Conservation (phyloP, 495 filamentous ascomycete species). For the Annulohypoxylon moriforme region DNA sequence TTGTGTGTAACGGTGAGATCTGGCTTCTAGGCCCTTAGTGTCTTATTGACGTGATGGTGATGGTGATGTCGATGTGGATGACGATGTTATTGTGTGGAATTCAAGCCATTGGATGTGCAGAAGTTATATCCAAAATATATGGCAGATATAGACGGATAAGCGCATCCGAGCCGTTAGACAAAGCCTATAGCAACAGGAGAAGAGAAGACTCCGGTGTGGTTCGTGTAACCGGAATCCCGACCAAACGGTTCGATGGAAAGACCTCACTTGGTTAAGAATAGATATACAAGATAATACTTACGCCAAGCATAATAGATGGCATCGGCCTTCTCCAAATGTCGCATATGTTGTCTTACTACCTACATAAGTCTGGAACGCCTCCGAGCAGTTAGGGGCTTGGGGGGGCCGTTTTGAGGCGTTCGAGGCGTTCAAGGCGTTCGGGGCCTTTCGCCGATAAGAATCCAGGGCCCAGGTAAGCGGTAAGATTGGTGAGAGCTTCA, state of each 20-base stretch:
- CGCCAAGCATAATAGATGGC: not conserved
- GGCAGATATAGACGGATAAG: not conserved
- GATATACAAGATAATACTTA: no score
- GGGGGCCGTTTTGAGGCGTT: not conserved
- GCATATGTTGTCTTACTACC: not conserved
- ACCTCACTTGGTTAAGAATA: not conserved
- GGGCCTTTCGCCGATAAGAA: not conserved
- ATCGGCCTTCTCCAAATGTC: slow-evolving; percentile 3
- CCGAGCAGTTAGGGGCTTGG: not conserved
- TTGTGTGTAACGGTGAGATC: not conserved
- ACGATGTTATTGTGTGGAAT: not conserved
- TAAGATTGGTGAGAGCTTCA: slow-evolving; percentile 3
- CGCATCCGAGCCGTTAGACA: not conserved
- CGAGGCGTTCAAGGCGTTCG: not conserved
- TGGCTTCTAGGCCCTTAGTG: not conserved
- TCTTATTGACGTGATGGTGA: not conserved
- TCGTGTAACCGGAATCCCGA: not conserved
- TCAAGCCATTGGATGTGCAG: not conserved
- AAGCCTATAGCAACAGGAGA: not conserved
- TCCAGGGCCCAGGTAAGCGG: not conserved
- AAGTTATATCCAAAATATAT: not conserved
- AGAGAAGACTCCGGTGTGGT: not conserved
- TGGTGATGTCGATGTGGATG: not conserved
- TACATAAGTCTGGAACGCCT: not conserved
- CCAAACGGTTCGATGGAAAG: not conserved